Conservation (phyloP, 1,139 yeast species). For the Insectozyma bohioensis region DNA sequence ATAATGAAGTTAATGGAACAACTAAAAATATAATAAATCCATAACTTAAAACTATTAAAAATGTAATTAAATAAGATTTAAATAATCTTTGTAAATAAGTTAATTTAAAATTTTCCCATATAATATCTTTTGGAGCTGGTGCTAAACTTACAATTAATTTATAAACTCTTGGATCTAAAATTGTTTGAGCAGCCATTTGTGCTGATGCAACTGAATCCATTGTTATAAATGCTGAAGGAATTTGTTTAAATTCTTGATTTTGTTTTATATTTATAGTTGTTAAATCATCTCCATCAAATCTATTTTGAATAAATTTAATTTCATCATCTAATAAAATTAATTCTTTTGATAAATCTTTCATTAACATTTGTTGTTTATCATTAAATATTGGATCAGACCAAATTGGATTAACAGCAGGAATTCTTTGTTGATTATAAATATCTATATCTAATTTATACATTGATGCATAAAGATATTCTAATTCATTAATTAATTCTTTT, state of each 20-base stretch:
- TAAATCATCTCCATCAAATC: conserved; percentile 24
- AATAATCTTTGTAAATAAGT: conserved; percentile 54
- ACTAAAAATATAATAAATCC: conserved; percentile 69
- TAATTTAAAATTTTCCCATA: conserved; percentile 70
- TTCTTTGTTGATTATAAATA: conserved; percentile 28
- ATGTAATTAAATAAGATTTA: conserved; percentile 60
- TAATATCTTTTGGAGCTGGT: conserved; percentile 79
- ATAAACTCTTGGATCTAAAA: conserved; percentile 73
- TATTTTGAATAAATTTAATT: conserved; percentile 30
- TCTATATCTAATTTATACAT: conserved; percentile 47
- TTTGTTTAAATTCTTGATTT: conserved; percentile 32
- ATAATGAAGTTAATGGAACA: conserved; percentile 68
- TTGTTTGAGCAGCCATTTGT: conserved; percentile 84
- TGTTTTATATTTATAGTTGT: conserved; percentile 28
- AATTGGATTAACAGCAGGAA: conserved; percentile 32
- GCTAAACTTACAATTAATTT: conserved; percentile 69
- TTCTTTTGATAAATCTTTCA: conserved; percentile 21
- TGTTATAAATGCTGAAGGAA: conserved; percentile 75
- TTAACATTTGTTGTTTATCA: conserved; percentile 11
- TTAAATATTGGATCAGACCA: conserved; percentile 10
- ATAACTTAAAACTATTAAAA: conserved; percentile 60
- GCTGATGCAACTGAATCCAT: conserved; percentile 86
- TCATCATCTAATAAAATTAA: conserved; percentile 27
- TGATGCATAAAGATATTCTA: conserved; percentile 49
- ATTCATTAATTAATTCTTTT: conserved; percentile 25